Percentiles rank a stretch among this genome's conserved stretches.
These are phyloP conservation scores for Syzygium grande DNA, from an alignment of 345 rosid species.

Conservation along the genomic window DNA sequence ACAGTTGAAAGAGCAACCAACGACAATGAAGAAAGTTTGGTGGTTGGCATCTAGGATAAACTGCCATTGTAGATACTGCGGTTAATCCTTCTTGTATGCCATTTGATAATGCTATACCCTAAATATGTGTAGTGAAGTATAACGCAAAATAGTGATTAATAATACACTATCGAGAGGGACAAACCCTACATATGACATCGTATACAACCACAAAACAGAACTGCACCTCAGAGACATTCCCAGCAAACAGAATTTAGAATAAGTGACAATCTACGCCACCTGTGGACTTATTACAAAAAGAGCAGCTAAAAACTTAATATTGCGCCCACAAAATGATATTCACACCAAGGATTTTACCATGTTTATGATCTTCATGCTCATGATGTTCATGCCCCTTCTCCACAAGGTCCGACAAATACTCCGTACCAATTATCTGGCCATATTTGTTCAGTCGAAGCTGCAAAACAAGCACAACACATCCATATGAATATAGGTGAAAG, in stretches of 20 bases:
- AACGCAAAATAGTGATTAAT: not conserved
- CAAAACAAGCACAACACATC: constrained; percentile 5
- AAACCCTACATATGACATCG: not conserved
- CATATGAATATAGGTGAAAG: not conserved
- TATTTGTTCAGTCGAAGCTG: constrained; percentile 86
- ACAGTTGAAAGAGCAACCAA: not conserved
- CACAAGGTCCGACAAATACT: constrained; percentile 87
- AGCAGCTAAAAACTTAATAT: not conserved
- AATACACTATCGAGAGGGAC: not conserved
- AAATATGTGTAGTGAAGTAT: not conserved
- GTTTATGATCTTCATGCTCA: constrained; percentile 55
- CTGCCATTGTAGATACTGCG: not conserved
- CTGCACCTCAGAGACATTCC: not conserved
- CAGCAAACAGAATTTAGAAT: not conserved
- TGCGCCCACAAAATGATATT: not conserved
- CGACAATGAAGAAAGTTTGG: not conserved
- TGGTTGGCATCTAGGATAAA: not conserved
- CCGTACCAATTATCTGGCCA: constrained; percentile 92
- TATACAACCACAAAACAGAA: not conserved
- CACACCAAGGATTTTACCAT: constrained; percentile 39
- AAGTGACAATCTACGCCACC: not conserved
- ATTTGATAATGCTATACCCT: not conserved
- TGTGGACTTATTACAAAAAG: not conserved
- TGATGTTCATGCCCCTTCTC: constrained; percentile 70
- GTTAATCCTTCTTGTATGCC: not conserved